Percentiles rank a stretch among this genome's conserved stretches.
Conservation (phyloP, 2,329 filamentous ascomycete species). For the Arachnopeziza araneosa region DNA sequence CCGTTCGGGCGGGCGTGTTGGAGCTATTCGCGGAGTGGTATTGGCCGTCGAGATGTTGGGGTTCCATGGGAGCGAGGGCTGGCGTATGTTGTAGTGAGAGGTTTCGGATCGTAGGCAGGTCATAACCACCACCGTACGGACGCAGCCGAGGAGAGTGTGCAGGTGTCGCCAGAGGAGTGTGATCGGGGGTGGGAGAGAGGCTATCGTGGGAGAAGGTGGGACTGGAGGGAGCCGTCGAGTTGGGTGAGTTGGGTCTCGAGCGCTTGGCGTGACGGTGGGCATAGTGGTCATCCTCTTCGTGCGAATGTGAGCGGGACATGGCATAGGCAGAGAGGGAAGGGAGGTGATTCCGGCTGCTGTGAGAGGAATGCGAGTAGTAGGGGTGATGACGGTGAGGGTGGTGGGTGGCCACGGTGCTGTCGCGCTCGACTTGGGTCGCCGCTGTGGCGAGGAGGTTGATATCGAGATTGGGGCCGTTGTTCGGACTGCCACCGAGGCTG, state of each 20-base stretch:
- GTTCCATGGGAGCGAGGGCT: slow-evolving; percentile 65
- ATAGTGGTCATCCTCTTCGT: slow-evolving; percentile 73
- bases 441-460: slow-evolving; percentile 57
- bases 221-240: slow-evolving; percentile 92
- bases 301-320: slow-evolving; percentile 85
- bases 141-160: slow-evolving; percentile 90
- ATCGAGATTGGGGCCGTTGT: slow-evolving; percentile 36
- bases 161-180: slow-evolving; percentile 96
- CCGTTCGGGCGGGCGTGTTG: slow-evolving; percentile 43
- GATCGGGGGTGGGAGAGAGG: slow-evolving; percentile 88
- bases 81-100: slow-evolving; percentile 60
- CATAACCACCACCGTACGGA: slow-evolving; percentile 64
- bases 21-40: slow-evolving; percentile 34
- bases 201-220: slow-evolving; percentile 96
- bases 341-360: slow-evolving; percentile 42
- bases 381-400: slow-evolving; percentile 42
- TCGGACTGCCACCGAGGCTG: slow-evolving; percentile 37
- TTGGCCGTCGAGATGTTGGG: slow-evolving; percentile 30
- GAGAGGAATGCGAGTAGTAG: slow-evolving; percentile 41
- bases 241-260: slow-evolving; percentile 87
- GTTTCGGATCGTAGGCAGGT: slow-evolving; percentile 81
- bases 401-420: slow-evolving; percentile 34
- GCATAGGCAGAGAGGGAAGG: slow-evolving; percentile 71
- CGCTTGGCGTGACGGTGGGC: slow-evolving; percentile 74
- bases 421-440: slow-evolving; percentile 57